Evolutionary conservation across 805 yeast species (phyloP), one percentile per base, ranked within the genome.

Genomic region (Scheffersomyces stipitis): DNA sequence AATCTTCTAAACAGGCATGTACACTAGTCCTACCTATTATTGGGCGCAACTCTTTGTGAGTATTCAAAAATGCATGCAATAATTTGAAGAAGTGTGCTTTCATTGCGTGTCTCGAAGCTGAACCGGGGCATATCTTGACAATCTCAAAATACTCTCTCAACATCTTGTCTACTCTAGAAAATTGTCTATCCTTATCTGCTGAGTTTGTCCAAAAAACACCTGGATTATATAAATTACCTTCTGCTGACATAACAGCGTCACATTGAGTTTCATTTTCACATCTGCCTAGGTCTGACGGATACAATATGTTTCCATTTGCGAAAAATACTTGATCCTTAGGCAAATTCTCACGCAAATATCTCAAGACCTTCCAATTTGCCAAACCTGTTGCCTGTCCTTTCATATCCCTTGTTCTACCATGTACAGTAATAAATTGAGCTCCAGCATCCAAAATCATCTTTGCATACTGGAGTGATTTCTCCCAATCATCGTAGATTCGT

Each of bases 211-310:
- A 76, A 58, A 93, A 91, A 1, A 90, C 80, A 5, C 95, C 97
- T 0, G 99, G 99, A 52, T 93, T 93, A 63, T 82, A 86, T 24
- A 93, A 66, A 54, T 89, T 89, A 1, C 96, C 96, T 60, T 93
- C 99, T 1, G 99, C 99, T 28, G 95, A 82, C 99, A 93, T 93
- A 13, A 93, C 93, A 0, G 89, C 96, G 62, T 93, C 97, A 45
- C 93, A 85, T 1, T 64, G 66, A 4, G 87, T 78, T 6, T 66
- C 73, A 2, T 70, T 71, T 30, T 79, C 56, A 57, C 96, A 85
- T 42, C 93, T 71, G 1, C 71, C 70, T 16, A 91, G 68, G 57
- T 93, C 98, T 29, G 82, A 85, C 0, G 95, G 86, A 52, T 93
- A 93, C 31, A 93, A 64, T n/a, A 93, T 78, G 60, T 93, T 93